phyloP scores from a whole-genome alignment of 2,329 filamentous ascomycete species.

The Ceratocystis cubensis region DNA sequence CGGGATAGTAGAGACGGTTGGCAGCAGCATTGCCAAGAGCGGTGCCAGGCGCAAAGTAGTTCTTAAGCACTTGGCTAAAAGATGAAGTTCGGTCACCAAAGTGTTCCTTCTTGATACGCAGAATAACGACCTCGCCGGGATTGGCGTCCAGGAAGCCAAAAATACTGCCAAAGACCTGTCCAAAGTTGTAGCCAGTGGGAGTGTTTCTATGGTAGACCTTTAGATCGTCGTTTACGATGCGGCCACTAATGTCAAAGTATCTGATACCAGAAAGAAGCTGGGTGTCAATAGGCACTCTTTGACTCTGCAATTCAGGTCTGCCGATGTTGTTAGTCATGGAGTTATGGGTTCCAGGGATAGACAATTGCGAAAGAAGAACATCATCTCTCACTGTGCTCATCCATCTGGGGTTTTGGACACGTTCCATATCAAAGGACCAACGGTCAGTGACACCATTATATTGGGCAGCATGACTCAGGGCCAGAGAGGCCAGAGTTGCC shows the following conservation, averaged over 20 bases:
- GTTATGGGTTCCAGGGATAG: conserved; percentile 42
- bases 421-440: conserved; percentile 32
- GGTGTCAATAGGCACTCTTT: conserved; percentile 25
- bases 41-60: conserved; percentile 29
- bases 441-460: background rate
- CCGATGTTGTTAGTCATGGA: conserved; percentile 40
- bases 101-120: background rate
- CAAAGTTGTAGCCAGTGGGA: conserved; percentile 34
- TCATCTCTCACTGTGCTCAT: conserved; percentile 34
- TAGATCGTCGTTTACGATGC: conserved; percentile 33
- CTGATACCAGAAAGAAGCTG: conserved; percentile 37
- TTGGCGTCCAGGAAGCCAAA: conserved; percentile 33
- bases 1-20: conserved; percentile 29
- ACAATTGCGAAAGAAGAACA: conserved; percentile 33
- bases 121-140: too few relatives aligned
- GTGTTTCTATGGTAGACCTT: conserved; percentile 36
- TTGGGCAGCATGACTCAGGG: background rate
- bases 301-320: background rate
- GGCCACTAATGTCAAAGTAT: conserved; percentile 38
- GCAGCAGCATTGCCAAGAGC: conserved; percentile 28
- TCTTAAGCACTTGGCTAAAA: conserved; percentile 36
- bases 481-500: background rate
- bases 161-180: conserved; percentile 33
- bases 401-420: conserved; percentile 30
- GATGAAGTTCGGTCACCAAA: conserved; percentile 14